Base-by-base conservation (phyloP, 139 green algal species). In the Bryopsis sp. region DNA sequence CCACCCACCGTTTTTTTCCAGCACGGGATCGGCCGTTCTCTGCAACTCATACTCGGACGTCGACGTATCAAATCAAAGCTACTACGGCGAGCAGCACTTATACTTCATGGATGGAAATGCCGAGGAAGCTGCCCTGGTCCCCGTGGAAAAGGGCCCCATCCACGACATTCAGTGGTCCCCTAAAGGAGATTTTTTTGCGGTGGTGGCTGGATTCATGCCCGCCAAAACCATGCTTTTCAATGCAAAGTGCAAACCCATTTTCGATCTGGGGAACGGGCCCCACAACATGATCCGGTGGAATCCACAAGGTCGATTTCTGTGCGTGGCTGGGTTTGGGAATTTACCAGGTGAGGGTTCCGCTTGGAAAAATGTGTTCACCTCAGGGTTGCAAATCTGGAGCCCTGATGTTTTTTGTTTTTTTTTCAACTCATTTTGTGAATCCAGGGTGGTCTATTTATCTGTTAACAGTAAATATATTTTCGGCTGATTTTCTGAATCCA, bases 111-210 rank as follows among this genome's bases (percentile, higher is more conserved):
- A 79, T 2, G 70, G 71, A 11, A 74, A 86, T 39, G 32, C 69
- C 0, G 63, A 68, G 6, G 24, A 54, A 5, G 28, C 29, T 5
- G 34, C 33, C 26, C 24, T 39, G 4, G 88, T 97, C 34, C 74
- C 72, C 3, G 75, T 93, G 54, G 74, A 79, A 35, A 97, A 97
- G 80, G 94, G 94, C 4, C 91, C 93, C 2, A 84, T 99, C 34
- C 92, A 99, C 74, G 93, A 97, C 69, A 87, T 96, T 64, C 80
- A 95, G 79, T 99, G 93, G 93, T 86, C 82, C 0, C 89, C 93
- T 0, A 65, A 66, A 2, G 92, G 93, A 3, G 79, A 91, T 64
- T 82, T 79, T 50, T 99, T 99, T 74, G 72, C 88, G 0, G 81
- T 90, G 1, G 82, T 93, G 26, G 81, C 88, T 62, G 83, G 83